phyloP scores from a whole-genome alignment of 352 stramenopile genomes.

The Phytopythium aichiense region DNA sequence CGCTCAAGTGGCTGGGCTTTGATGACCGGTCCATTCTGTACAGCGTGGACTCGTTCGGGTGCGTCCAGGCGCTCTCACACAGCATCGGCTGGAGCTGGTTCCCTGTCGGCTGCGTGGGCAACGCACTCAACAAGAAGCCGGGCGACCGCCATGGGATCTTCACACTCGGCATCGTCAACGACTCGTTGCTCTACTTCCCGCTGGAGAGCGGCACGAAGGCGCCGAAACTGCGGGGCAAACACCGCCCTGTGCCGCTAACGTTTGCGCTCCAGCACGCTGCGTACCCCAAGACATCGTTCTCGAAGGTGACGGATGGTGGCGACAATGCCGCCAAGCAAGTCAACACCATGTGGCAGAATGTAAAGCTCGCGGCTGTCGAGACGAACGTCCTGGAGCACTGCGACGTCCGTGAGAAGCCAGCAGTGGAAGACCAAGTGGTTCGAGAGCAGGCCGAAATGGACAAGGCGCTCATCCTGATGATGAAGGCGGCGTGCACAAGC shows the following conservation, averaged over 20 bases:
- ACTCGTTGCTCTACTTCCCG: constrained; percentile 71
- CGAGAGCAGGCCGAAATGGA: constrained; percentile 77
- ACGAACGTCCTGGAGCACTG: constrained; percentile 6
- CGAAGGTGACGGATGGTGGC: constrained; percentile 19
- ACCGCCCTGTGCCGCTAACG: constrained; percentile 72
- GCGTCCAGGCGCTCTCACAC: constrained; percentile 51
- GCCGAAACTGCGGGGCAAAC: constrained; percentile 58
- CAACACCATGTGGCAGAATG: constrained; percentile 70
- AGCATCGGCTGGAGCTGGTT: constrained; percentile 68
- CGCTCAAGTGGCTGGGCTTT: constrained; percentile 70
- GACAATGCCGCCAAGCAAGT: constrained; percentile 28
- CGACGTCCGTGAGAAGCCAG: constrained; percentile 3
- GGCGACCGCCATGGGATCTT: constrained; percentile 57
- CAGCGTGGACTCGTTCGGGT: constrained; percentile 61
- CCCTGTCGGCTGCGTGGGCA: constrained; percentile 64
- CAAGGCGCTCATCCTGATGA: constrained; percentile 80
- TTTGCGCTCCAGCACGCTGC: constrained; percentile 47
- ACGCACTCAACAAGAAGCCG: constrained; percentile 53
- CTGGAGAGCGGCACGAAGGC: constrained; percentile 37
- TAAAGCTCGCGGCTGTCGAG: constrained; percentile 41
- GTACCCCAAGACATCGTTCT: constrained; percentile 42
- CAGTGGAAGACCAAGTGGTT: constrained; percentile 35
- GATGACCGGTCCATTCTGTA: constrained; percentile 73
- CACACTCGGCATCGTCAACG: constrained; percentile 64
- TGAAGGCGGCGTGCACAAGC: constrained; percentile 69